phyloP scores from a whole-genome alignment of 768 basidiomycete genomes.

The Russula compacta region DNA sequence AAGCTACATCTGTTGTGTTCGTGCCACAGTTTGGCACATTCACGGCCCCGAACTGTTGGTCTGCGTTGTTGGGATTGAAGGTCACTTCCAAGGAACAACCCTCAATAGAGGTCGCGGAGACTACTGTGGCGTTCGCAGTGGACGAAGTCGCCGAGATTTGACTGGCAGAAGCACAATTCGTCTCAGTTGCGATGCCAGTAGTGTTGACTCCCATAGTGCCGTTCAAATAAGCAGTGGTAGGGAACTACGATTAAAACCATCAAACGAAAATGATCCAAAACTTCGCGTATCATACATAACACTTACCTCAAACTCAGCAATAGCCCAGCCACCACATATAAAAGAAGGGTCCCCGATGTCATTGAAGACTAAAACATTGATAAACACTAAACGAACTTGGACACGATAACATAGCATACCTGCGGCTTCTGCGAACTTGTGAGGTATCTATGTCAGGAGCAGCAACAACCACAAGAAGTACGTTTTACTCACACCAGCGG shows the following conservation, averaged over 20 bases:
- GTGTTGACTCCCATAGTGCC: constrained; percentile 45
- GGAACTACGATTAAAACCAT: constrained; percentile 30
- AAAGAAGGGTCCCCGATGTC: constrained; percentile 51
- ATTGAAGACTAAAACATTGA: constrained; percentile 38
- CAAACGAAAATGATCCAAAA: background rate
- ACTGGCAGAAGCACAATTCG: constrained; percentile 39
- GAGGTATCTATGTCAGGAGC: background rate
- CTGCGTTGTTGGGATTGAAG: constrained; percentile 33
- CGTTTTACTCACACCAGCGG: constrained; percentile 23
- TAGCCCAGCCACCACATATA: constrained; percentile 42
- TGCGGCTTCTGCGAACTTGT: constrained; percentile 16
- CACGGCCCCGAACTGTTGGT: constrained; percentile 43
- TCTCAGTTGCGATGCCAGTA: constrained; percentile 37
- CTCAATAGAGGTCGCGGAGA: constrained; percentile 37
- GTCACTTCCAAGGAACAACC: constrained; percentile 35
- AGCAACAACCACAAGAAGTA: constrained; percentile 26
- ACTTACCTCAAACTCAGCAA: constrained; percentile 42
- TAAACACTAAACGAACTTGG: constrained; percentile 24
- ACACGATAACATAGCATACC: constrained; percentile 1
- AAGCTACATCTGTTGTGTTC: constrained; percentile 27
- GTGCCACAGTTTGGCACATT: constrained; percentile 29
- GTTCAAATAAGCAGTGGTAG: constrained; percentile 36
- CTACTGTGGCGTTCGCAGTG: constrained; percentile 28
- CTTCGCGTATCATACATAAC: background rate
- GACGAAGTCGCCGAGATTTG: constrained; percentile 18